These are phyloP conservation scores for Mycena rebaudengoi DNA, from an alignment of 768 basidiomycete species.

Conservation along the genomic window DNA sequence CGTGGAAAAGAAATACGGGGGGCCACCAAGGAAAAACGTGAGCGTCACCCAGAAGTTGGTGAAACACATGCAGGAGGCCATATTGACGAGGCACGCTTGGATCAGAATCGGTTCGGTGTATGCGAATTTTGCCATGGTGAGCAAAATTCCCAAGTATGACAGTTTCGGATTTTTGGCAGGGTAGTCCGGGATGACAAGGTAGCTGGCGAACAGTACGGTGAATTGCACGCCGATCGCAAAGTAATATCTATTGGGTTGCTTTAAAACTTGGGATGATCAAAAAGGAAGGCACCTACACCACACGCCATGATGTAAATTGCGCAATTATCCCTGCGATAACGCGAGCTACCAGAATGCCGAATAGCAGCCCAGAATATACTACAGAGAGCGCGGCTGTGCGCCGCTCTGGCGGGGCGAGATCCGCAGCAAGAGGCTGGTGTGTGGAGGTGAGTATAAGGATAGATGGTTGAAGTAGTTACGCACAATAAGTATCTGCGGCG, in stretches of 20 bases:
- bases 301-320: conserved; percentile 74
- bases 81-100: conserved; percentile 56
- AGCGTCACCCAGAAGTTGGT: conserved; percentile 57
- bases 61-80: conserved; percentile 56
- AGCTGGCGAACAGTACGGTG: conserved; percentile 64
- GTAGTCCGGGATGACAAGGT: conserved; percentile 81
- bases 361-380: conserved; percentile 70
- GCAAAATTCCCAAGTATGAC: conserved; percentile 65
- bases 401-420: conserved; percentile 78
- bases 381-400: conserved; percentile 82
- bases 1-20: conserved; percentile 64
- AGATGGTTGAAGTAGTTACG: too few species aligned
- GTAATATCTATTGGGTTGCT: conserved; percentile 55
- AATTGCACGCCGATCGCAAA: conserved; percentile 77
- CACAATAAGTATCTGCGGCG: conserved; percentile 79
- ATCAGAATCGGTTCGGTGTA: conserved; percentile 67
- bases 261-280: neutral
- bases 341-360: conserved; percentile 79
- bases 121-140: conserved; percentile 64
- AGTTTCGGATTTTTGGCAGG: conserved; percentile 75
- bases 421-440: conserved; percentile 66
- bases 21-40: conserved; percentile 67
- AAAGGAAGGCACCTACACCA: conserved; percentile 46
- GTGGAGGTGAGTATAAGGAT: too few species aligned
- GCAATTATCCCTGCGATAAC: conserved; percentile 81